Evolutionary conservation across 768 basidiomycete species (phyloP).

Genomic region (Lactifluus hygrophoroides): DNA sequence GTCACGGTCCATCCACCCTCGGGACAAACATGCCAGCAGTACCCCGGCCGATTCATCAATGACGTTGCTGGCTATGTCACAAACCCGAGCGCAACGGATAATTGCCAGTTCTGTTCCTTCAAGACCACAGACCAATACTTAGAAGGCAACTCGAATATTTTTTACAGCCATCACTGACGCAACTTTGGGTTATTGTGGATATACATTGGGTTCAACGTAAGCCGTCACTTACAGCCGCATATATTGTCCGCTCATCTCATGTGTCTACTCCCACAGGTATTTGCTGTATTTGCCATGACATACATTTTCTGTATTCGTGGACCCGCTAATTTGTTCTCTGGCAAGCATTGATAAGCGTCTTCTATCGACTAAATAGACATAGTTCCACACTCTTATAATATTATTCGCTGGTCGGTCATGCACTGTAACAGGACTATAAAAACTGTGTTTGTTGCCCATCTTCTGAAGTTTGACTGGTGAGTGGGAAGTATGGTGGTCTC

Average conservation of each 20-base stretch:
- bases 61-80: conserved; percentile 40
- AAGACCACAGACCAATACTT: conserved; percentile 55
- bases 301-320: conserved; percentile 44
- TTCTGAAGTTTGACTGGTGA: no score
- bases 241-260: neutral
- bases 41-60: conserved; percentile 35
- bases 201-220: conserved; percentile 37
- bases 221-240: conserved; percentile 19
- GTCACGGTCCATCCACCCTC: conserved; percentile 41
- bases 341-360: neutral
- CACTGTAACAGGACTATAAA: no score
- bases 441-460: no score
- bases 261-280: conserved; percentile 30
- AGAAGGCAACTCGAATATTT: conserved; percentile 47
- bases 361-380: no score
- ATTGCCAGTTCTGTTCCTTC: conserved; percentile 48
- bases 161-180: conserved; percentile 43
- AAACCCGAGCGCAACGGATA: conserved; percentile 30
- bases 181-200: conserved; percentile 39
- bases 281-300: conserved; percentile 41
- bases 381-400: no score
- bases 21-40: conserved; percentile 40
- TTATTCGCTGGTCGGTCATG: no score
- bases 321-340: conserved; percentile 18
- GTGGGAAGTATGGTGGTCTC: no score